Evolutionary conservation across 139 green algal genomes (phyloP).

Genomic region (Choricystis sp.): DNA sequence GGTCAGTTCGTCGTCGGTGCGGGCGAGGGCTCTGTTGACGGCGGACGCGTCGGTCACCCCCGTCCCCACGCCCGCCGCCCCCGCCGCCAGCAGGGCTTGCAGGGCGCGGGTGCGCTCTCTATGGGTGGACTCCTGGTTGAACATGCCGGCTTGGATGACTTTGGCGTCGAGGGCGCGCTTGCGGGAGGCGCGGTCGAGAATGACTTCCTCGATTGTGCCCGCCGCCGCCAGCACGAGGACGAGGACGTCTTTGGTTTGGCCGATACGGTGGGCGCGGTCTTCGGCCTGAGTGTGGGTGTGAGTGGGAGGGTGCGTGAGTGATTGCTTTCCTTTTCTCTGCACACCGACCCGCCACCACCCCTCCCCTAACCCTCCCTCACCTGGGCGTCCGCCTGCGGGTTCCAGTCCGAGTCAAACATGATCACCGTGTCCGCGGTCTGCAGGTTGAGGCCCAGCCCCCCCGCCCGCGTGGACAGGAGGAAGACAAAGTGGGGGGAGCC

Average conservation of each 20-base stretch:
- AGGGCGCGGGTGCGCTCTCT: constrained; percentile 9
- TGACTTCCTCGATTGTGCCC: constrained; percentile 46
- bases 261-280: constrained; percentile 64
- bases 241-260: constrained; percentile 53
- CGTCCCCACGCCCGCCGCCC: constrained; percentile 8
- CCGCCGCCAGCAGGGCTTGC: neutral
- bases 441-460: constrained; percentile 63
- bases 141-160: constrained; percentile 33
- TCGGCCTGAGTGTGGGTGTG: too few species aligned
- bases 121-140: constrained; percentile 17
- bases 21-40: constrained; percentile 22
- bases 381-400: constrained; percentile 41
- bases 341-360: too few species aligned
- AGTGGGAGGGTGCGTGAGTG: too few species aligned
- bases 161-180: constrained; percentile 34
- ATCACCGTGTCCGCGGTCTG: constrained; percentile 69
- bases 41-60: constrained; percentile 18
- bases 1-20: constrained; percentile 20
- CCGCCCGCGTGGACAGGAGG: constrained; percentile 56
- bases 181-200: constrained; percentile 17
- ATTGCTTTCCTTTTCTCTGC: too few species aligned
- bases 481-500: constrained; percentile 48
- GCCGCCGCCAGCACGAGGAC: constrained; percentile 47
- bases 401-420: constrained; percentile 59
- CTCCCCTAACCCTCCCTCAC: too few species aligned